Evolutionary conservation across 2,329 filamentous ascomycete species (phyloP), one percentile per base, ranked within the genome.

Genomic region (Fusarium redolens): DNA sequence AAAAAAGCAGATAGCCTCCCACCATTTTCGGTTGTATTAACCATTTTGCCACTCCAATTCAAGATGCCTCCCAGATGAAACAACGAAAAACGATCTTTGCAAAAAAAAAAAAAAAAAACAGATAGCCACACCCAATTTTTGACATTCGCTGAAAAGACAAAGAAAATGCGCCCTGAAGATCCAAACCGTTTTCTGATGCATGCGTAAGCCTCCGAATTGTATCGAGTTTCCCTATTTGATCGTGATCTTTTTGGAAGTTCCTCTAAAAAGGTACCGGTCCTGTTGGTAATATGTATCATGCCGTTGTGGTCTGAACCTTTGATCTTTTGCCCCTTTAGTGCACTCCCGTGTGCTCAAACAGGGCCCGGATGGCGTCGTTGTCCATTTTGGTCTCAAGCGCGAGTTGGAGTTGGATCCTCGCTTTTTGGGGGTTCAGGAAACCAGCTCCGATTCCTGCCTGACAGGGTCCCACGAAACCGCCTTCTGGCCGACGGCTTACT

Each of bases 351-450:
- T 77, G 75, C 62, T 80, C 78, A 65, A 81, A 81, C 17, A 78
- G 62, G 44, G 65, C 64, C 22, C 72, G 74, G 69, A 81, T 79
- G 56, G 75, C 70, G n/a, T 73, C 69, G 22, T 61, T 64, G n/a
- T 73, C 72, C 65, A 81, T 73, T 17, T 76, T 75, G 41, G 63
- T 76, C 77, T 72, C 81, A 52, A 78, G 78, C 54, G 81, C 82
- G 20, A 86, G 79, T 75, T 85, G 83, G 69, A 90, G 78, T 78
- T 89, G 78, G 28, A 90, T 84, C 45, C 87, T 83, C 35, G 86
- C 84, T 78, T 90, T 89, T 72, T 86, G 84, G 7, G 88, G 88
- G 72, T 89, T 89, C 47, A 89, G 82, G 66, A 86, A 88, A 0
- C 87, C 87, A 51, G 84, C 84, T 3, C 85, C 84, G n/a, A 81